Conservation (phyloP, 2,329 filamentous ascomycete genomes). For the Reticulascus tulasneorum region DNA sequence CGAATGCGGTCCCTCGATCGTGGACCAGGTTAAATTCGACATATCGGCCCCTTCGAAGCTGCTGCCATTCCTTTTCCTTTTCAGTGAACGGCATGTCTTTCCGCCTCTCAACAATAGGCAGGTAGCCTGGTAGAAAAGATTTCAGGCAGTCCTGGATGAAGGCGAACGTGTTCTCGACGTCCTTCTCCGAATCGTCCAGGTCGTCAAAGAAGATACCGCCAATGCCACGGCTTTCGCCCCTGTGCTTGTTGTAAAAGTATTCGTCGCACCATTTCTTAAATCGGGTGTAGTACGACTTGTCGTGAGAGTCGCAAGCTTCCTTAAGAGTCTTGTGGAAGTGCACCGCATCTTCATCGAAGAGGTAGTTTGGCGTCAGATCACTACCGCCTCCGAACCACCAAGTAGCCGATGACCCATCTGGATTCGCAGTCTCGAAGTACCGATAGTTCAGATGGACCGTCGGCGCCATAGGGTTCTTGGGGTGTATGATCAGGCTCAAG, state of each 20-base stretch:
- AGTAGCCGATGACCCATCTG: constrained; percentile 73
- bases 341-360: constrained; percentile 95
- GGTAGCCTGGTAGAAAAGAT: constrained; percentile 84
- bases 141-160: constrained; percentile 83
- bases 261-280: constrained; percentile 99
- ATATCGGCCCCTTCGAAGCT: constrained; percentile 88
- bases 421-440: constrained; percentile 93
- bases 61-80: constrained; percentile 92
- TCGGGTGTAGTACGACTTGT: constrained; percentile 83
- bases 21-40: constrained; percentile 99
- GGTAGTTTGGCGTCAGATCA: constrained; percentile 86
- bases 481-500: constrained; percentile 88
- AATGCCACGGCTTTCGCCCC: constrained; percentile 78
- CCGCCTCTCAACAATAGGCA: constrained; percentile 81
- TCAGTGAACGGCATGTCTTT: constrained; percentile 90
- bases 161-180: constrained; percentile 83
- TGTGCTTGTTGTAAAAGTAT: constrained; percentile 93
- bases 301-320: constrained; percentile 87
- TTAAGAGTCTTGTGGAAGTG: constrained; percentile 96
- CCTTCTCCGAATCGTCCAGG: constrained; percentile 79
- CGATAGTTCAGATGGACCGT: constrained; percentile 98
- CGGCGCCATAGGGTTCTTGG: constrained; percentile 91
- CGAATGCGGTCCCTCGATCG: constrained; percentile 91
- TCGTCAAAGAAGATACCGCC: constrained; percentile 99
- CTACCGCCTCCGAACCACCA: constrained; percentile 99